phyloP scores from a whole-genome alignment of 2,329 filamentous ascomycete genomes.

The Hypocrella siamensis region DNA sequence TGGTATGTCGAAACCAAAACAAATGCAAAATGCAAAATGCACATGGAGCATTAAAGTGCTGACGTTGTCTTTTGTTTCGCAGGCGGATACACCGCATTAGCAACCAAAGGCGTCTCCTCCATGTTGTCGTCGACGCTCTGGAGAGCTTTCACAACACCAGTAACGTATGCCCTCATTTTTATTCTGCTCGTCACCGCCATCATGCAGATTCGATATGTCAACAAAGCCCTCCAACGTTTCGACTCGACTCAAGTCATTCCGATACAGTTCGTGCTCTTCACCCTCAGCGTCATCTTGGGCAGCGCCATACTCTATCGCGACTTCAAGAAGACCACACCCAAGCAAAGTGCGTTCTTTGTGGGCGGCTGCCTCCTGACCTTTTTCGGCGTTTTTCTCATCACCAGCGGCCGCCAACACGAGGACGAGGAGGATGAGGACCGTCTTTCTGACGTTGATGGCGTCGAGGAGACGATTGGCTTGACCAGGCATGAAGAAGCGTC shows the following conservation, averaged over 20 bases:
- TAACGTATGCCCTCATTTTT: conserved; percentile 74
- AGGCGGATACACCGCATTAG: conserved; percentile 92
- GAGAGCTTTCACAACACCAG: conserved; percentile 76
- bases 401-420: conserved; percentile 55
- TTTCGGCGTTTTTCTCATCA: conserved; percentile 93
- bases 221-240: conserved; percentile 74
- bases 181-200: conserved; percentile 73
- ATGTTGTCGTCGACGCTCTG: conserved; percentile 84
- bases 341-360: conserved; percentile 69
- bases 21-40: not conserved
- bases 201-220: conserved; percentile 96
- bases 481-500: conserved; percentile 27
- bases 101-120: conserved; percentile 92
- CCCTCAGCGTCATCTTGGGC: conserved; percentile 84
- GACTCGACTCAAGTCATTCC: conserved; percentile 97
- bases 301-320: conserved; percentile 89
- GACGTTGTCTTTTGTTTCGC: not conserved
- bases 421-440: conserved; percentile 40
- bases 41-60: not conserved
- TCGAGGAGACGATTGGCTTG: conserved; percentile 49
- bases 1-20: conserved; percentile 36
- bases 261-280: conserved; percentile 94
- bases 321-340: conserved; percentile 66
- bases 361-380: conserved; percentile 88
- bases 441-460: conserved; percentile 38